These are phyloP conservation scores for Syzygium syzygioides DNA, from an alignment of 441 rosid species.

Conservation along the genomic window DNA sequence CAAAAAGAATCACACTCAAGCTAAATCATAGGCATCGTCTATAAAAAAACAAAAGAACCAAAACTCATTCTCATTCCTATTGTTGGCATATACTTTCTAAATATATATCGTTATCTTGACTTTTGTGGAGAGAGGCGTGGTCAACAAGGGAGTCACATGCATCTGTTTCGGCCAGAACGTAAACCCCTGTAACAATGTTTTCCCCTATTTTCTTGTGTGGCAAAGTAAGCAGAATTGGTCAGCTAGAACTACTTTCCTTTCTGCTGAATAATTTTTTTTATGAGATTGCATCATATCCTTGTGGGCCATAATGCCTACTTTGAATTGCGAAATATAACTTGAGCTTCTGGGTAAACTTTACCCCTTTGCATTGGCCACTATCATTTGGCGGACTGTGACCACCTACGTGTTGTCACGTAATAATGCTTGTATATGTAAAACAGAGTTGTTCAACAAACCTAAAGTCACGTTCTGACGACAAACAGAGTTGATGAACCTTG, in stretches of 20 bases:
- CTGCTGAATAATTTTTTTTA: too few relatives aligned
- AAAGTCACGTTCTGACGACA: too few relatives aligned
- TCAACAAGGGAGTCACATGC: background rate
- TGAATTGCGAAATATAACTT: background rate
- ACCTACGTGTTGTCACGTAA: background rate
- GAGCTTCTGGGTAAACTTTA: background rate
- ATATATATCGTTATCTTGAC: background rate
- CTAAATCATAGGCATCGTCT: background rate
- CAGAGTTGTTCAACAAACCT: too few relatives aligned
- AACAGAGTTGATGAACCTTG: background rate
- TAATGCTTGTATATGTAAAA: too few relatives aligned
- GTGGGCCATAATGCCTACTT: background rate
- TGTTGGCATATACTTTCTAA: background rate
- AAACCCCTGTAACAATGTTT: background rate
- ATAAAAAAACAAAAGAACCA: background rate
- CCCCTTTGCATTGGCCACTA: accelerated
- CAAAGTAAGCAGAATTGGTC: background rate
- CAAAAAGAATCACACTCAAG: background rate
- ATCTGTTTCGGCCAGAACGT: too few relatives aligned
- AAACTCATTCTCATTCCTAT: background rate
- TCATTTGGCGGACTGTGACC: accelerated
- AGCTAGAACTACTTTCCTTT: background rate
- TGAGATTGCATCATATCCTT: background rate
- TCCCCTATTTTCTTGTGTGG: background rate
- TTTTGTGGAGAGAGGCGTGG: background rate